Evolutionary conservation across 176 grass and related monocot genomes (phyloP).

Genomic region (Ampelocalamus luodianensis): DNA sequence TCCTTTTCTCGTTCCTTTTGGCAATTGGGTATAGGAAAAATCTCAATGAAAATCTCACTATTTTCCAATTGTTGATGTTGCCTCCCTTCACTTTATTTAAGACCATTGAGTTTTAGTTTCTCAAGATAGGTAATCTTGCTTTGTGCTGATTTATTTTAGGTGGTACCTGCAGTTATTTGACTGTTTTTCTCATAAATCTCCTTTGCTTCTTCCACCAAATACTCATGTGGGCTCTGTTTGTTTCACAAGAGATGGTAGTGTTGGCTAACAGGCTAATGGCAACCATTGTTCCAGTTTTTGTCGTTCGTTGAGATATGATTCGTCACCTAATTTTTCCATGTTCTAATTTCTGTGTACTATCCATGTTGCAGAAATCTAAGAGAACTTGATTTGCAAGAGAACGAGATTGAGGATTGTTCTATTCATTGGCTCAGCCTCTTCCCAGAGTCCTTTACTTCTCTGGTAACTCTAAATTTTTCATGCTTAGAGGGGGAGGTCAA

Average conservation of each 20-base stretch:
- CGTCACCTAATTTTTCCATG: slow-evolving; percentile 4
- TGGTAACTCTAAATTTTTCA: slow-evolving; percentile 69
- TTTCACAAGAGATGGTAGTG: not conserved
- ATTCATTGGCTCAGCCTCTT: slow-evolving; percentile 62
- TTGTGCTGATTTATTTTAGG: not conserved
- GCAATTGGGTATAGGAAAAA: not conserved
- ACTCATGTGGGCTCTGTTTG: slow-evolving; percentile 5
- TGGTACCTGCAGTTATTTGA: slow-evolving; percentile 9
- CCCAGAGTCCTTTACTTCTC: slow-evolving; percentile 65
- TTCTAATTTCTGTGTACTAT: slow-evolving; percentile 32
- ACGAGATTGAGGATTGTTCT: slow-evolving; percentile 62
- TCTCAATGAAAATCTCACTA: not conserved
- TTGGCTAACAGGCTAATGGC: slow-evolving; percentile 3
- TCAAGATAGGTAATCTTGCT: not conserved
- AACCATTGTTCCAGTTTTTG: not conserved
- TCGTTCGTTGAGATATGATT: not conserved
- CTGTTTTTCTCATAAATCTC: not conserved
- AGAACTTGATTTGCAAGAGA: slow-evolving; percentile 72
- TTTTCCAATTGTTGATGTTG: not conserved
- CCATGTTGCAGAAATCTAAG: slow-evolving; percentile 57
- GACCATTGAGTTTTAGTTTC: not conserved
- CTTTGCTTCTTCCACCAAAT: slow-evolving; percentile 13
- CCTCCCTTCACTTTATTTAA: not conserved
- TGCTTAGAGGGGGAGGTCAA: slow-evolving; percentile 72
- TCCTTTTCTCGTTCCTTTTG: slow-evolving; percentile 22